Conservation (phyloP, 2,329 filamentous ascomycete genomes). For the Nemania sp. region DNA sequence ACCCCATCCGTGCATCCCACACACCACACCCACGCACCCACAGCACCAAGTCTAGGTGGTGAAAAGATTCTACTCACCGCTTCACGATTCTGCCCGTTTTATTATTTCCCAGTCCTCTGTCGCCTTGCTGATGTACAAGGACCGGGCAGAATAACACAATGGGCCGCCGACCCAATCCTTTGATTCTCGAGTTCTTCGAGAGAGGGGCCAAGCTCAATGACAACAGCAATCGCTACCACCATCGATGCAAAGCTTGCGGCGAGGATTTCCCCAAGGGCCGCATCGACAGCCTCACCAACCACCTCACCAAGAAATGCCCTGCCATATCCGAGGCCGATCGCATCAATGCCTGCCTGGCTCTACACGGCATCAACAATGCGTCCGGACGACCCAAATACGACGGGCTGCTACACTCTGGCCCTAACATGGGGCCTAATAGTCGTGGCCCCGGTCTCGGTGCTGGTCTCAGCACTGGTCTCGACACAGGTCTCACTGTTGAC, state of each 20-base stretch:
- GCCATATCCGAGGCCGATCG: slow-evolving; percentile 80
- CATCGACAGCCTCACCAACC: slow-evolving; percentile 82
- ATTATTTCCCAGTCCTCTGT: slow-evolving; percentile 42
- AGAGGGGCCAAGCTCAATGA: slow-evolving; percentile 88
- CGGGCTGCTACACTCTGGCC: slow-evolving; percentile 44
- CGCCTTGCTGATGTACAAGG: slow-evolving; percentile 32
- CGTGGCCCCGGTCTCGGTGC: slow-evolving; percentile 1
- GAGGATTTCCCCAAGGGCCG: slow-evolving; percentile 92
- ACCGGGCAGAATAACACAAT: slow-evolving; percentile 60
- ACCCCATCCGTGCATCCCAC: too few species aligned
- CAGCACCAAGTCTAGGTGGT: slow-evolving; percentile 42
- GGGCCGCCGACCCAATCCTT: slow-evolving; percentile 85
- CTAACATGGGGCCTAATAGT: slow-evolving; percentile 49
- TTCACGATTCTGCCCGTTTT: slow-evolving; percentile 50
- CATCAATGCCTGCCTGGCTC: slow-evolving; percentile 77
- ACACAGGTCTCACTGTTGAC: slow-evolving; percentile 12
- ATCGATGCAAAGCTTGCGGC: slow-evolving; percentile 89
- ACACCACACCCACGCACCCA: too few species aligned
- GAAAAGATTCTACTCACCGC: slow-evolving; percentile 48
- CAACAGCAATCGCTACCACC: slow-evolving; percentile 90
- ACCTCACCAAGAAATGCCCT: slow-evolving; percentile 88
- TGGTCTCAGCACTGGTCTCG: slow-evolving; percentile 22
- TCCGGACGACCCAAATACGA: slow-evolving; percentile 38
- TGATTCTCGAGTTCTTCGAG: slow-evolving; percentile 90
- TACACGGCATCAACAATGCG: slow-evolving; percentile 73